A percentile compares a stretch with the other conserved stretches of the same genome.
Conservation (phyloP, 129 eudicot species). For the Arctium minus region DNA sequence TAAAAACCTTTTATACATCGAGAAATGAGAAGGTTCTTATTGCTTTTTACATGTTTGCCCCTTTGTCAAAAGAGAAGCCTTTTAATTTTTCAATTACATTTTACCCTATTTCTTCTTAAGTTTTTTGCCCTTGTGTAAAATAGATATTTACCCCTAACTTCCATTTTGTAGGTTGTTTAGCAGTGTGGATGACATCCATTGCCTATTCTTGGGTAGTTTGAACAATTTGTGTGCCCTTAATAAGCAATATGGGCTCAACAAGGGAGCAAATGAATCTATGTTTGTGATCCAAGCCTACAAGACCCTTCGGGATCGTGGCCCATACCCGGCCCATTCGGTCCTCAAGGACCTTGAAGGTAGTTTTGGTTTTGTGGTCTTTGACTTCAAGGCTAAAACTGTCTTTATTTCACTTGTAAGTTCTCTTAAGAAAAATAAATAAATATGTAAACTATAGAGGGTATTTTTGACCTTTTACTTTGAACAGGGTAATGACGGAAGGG, state of each 20-base stretch:
- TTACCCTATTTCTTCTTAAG: not conserved
- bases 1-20: not conserved
- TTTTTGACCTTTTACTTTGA: not conserved
- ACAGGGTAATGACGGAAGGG: slow-evolving; percentile 73
- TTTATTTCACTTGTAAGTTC: slow-evolving; percentile 67
- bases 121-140: not conserved
- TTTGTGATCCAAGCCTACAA: slow-evolving; percentile 85
- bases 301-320: slow-evolving; percentile 93
- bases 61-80: not conserved
- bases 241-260: slow-evolving; percentile 78
- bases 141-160: not conserved
- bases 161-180: slow-evolving; percentile 57
- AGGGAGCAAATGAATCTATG: slow-evolving; percentile 67
- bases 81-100: not conserved
- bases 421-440: not conserved
- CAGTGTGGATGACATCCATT: slow-evolving; percentile 66
- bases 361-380: slow-evolving; percentile 84
- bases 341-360: slow-evolving; percentile 86
- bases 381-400: slow-evolving; percentile 57
- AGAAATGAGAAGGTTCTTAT: not conserved
- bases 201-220: slow-evolving; percentile 74
- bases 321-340: slow-evolving; percentile 81
- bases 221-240: slow-evolving; percentile 66
- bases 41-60: not conserved
- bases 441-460: not conserved